Base-by-base conservation (phyloP, 176 grass and related monocot genomes). In the Tuctoria greenei region DNA sequence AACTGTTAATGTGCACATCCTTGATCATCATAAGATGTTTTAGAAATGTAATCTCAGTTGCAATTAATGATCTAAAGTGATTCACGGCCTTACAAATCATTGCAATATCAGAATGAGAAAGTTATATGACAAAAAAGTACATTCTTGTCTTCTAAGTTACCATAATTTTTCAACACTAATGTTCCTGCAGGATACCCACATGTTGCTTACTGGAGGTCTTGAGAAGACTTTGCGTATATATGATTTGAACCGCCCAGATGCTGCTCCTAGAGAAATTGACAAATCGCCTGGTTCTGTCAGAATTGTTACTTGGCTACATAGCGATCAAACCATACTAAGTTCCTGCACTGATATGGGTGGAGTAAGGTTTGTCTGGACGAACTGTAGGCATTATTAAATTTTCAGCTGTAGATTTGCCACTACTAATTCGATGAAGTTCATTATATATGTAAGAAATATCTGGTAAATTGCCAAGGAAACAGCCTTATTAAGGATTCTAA, bases 241-340 rank as follows among this genome's bases (percentile, higher is more conserved):
- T 88, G 88, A 95, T 89, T 76, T 95, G 80, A 95, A 95, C 47
- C 83, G 77, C 9, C 92, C 83, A 25, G 92, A 95, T 86, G 88
- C 92, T 59, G 55, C 80, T 82, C 92, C 92, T 28, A 86, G 88
- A 63, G 86, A 95, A 74, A 67, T 95, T 59, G 92, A 95, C 40
- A 96, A 96, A 55, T 91, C 89, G 21, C 92, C 89, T 49, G 92
- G 92, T 68, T 85, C 80, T 71, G 73, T 87, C 37, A 82, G 92
- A 86, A 96, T 86, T 72, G 92, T 92, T 43, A 75, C 92, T 65
- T 96, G 89, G 92, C 83, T 96, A 82, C 92, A 96, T 60, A 89
- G 88, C 46, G 92, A 92, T 57, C 92, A 96, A 68, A 91, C 92
- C 40, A 91, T 96, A 78, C 52, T 96, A 43, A 96, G 83, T 82